These are phyloP conservation scores for Scorias spongiosa DNA, from an alignment of 2,329 filamentous ascomycete species.

Conservation along the genomic window DNA sequence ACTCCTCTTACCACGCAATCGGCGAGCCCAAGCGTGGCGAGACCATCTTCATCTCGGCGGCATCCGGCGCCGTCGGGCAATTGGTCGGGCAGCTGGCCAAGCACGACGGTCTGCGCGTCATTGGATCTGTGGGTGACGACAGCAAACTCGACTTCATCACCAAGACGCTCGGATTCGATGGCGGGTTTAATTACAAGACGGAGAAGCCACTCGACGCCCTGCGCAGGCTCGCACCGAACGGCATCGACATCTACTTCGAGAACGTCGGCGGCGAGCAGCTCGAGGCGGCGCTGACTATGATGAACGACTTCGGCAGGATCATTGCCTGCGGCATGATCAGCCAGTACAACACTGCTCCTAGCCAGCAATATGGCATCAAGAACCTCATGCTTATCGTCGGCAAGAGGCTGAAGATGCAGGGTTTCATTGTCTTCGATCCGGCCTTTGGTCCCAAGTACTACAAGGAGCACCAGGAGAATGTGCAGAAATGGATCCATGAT, in stretches of 20 bases:
- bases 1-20: conserved; percentile 58
- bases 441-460: conserved; percentile 52
- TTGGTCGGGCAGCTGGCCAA: conserved; percentile 74
- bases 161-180: conserved; percentile 55
- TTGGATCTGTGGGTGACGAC: conserved; percentile 66
- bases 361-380: conserved; percentile 49
- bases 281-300: conserved; percentile 47
- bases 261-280: conserved; percentile 62
- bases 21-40: conserved; percentile 61
- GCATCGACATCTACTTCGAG: conserved; percentile 73
- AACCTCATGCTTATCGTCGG: conserved; percentile 50
- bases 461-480: conserved; percentile 58
- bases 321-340: conserved; percentile 51
- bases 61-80: conserved; percentile 68
- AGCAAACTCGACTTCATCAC: conserved; percentile 64
- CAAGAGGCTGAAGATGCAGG: conserved; percentile 56
- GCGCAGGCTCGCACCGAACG: conserved; percentile 54
- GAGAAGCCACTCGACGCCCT: conserved; percentile 56
- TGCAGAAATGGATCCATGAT: conserved; percentile 62
- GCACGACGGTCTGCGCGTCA: conserved; percentile 61
- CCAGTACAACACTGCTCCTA: conserved; percentile 51
- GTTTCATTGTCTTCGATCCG: conserved; percentile 57
- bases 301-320: conserved; percentile 57
- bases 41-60: conserved; percentile 69
- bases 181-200: conserved; percentile 79